Evolutionary conservation across 495 filamentous ascomycete genomes (phyloP), one percentile per base, ranked within the genome.

Genomic region (Lophiostoma macrostomum): DNA sequence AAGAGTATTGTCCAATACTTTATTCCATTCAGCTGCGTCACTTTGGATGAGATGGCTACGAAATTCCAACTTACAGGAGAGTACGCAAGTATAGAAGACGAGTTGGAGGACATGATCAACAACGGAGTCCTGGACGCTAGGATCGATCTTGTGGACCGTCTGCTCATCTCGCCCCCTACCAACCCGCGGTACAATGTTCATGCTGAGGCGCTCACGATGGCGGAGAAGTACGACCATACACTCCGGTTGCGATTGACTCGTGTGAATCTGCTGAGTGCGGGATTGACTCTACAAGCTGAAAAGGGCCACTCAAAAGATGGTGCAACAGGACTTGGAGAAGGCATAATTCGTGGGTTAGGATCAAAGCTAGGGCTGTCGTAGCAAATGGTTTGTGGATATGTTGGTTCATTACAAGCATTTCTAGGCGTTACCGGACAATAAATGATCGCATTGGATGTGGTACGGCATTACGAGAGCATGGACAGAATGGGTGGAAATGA

Each of bases 1-100:
- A 96, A 96, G 68, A 86, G 90, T 48, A 96, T 98, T 54, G 78
- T 91, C 42, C 89, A 96, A 66, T 97, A 95, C 67, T 81, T 81
- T 49, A 68, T 66, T 27, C 70, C 72, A 13, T 75, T 73, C 60
- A 65, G 61, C 47, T 49, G 61, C 28, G 71, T 74, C 42, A 67
- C 66, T 6, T 57, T 75, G 11, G 54, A 64, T 29, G 66, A 67
- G 42, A 68, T 75, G 64, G 70, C 68, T 8, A 39, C 31, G 11
- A 64, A 64, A 30, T 59, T 64, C 52, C 50, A 59, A 31, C 31
- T 59, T 7, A 52, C 56, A 8, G 51, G 45, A 6, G 52, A 56
- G 20, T 77, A 70, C 6, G 75, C 77, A 45, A 74, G 73, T 20
- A 84, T 96, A 43, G 85, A 90, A 55, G 76, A 81, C 30, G 90